phyloP scores from a whole-genome alignment of 495 filamentous ascomycete genomes.

The Lasiosphaeriaceae sp. region DNA sequence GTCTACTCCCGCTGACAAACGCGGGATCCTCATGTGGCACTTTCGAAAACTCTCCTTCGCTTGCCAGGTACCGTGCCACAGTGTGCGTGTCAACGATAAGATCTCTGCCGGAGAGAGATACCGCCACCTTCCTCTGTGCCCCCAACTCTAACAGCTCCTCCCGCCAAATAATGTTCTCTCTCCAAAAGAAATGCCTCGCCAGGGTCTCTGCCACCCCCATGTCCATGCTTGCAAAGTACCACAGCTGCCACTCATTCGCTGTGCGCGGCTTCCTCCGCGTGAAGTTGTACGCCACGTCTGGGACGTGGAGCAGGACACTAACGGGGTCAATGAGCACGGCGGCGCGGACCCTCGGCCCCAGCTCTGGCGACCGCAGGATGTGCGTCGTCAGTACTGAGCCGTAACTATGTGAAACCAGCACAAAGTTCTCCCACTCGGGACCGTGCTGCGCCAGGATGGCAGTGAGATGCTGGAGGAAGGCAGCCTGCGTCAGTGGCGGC shows the following conservation, averaged over 20 bases:
- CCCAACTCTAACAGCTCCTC: constrained; percentile 44
- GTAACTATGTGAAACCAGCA: constrained; percentile 59
- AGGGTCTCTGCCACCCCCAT: constrained; percentile 57
- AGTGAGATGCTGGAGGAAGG: constrained; percentile 49
- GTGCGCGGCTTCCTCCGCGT: constrained; percentile 47
- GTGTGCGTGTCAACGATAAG: constrained; percentile 59
- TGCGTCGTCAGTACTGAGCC: constrained; percentile 60
- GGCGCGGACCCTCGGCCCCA: constrained; percentile 41
- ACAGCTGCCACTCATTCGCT: constrained; percentile 63
- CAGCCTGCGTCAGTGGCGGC: constrained; percentile 38
- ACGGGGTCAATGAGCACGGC: constrained; percentile 62
- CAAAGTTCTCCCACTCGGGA: constrained; percentile 38
- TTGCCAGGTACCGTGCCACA: constrained; percentile 54
- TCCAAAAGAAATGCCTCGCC: constrained; percentile 63
- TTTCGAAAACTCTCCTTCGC: constrained; percentile 25
- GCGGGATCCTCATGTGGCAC: constrained; percentile 4
- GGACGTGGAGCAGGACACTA: constrained; percentile 60
- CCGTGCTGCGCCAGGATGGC: constrained; percentile 51
- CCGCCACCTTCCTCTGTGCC: constrained; percentile 42
- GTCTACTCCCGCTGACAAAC: not conserved
- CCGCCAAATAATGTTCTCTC: constrained; percentile 63
- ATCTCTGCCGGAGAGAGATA: constrained; percentile 56
- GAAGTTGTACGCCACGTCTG: constrained; percentile 71
- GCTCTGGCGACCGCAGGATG: constrained; percentile 45
- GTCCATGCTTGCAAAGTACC: constrained; percentile 65